Conservation (phyloP, 768 basidiomycete genomes). For the Kwoniella shandongensis region DNA sequence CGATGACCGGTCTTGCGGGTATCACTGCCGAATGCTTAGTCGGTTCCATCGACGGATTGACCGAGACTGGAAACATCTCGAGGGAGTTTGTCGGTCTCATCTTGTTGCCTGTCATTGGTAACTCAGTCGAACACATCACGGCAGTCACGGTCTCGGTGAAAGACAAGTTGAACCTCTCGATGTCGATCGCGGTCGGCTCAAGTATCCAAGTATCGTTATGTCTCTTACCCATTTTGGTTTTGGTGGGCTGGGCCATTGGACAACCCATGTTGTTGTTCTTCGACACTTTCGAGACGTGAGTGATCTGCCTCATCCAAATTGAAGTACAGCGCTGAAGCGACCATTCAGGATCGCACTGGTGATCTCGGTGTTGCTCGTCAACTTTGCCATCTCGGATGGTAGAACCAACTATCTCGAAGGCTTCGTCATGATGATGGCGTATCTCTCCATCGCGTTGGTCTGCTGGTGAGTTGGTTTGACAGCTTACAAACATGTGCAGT, state of each 20-base stretch:
- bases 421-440: constrained; percentile 48
- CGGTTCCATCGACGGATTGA: constrained; percentile 42
- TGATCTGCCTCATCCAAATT: not conserved
- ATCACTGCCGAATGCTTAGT: constrained; percentile 46
- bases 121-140: constrained; percentile 72
- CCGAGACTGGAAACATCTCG: constrained; percentile 55
- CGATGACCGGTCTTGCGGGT: constrained; percentile 47
- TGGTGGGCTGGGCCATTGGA: constrained; percentile 50
- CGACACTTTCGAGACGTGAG: constrained; percentile 48
- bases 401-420: constrained; percentile 51
- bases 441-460: constrained; percentile 44
- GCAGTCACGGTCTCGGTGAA: constrained; percentile 90
- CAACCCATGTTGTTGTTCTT: constrained; percentile 51
- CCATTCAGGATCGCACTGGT: constrained; percentile 39
- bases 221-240: constrained; percentile 44
- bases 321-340: not conserved
- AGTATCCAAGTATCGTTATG: constrained; percentile 48
- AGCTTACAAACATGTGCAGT: no score
- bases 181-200: constrained; percentile 71
- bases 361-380: constrained; percentile 48
- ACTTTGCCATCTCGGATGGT: constrained; percentile 49
- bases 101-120: constrained; percentile 75
- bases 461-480: constrained; percentile 29
- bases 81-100: constrained; percentile 85
- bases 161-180: constrained; percentile 74